phyloP scores from a whole-genome alignment of 768 basidiomycete species.

The Kwoniella dendrophila region DNA sequence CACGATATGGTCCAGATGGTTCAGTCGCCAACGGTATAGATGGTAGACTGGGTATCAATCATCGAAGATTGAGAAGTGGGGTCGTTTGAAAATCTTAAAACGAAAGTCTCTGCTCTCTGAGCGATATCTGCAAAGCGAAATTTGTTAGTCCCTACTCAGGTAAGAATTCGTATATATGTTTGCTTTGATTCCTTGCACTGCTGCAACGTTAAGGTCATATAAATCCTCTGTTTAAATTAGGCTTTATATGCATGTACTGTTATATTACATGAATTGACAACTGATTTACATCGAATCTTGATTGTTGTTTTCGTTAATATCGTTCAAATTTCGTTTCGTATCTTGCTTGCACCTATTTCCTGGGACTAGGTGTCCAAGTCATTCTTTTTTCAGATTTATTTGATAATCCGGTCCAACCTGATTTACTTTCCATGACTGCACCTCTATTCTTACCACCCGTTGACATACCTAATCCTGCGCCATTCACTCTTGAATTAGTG shows the following conservation, averaged over 20 bases:
- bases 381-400: slow-evolving; percentile 17
- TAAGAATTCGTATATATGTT: too few species aligned
- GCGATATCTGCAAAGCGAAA: too few species aligned
- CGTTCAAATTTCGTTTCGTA: neutral
- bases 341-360: slow-evolving; percentile 12
- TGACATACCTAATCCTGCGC: slow-evolving; percentile 14
- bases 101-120: too few species aligned
- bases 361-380: slow-evolving; percentile 47
- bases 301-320: neutral
- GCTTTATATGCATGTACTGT: neutral
- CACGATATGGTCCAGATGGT: slow-evolving; percentile 30
- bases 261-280: too few species aligned
- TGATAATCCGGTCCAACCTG: slow-evolving; percentile 34
- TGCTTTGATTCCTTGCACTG: too few species aligned
- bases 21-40: slow-evolving; percentile 27
- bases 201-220: too few species aligned
- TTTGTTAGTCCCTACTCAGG: too few species aligned
- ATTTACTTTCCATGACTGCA: slow-evolving; percentile 44
- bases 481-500: slow-evolving; percentile 6
- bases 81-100: slow-evolving; percentile 27
- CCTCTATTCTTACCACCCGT: slow-evolving; percentile 39
- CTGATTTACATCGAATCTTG: neutral
- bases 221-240: neutral
- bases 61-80: slow-evolving; percentile 23
- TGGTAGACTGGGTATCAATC: slow-evolving; percentile 20